These are phyloP conservation scores for Priceomyces carsonii DNA, from an alignment of 805 yeast species.

Conservation along the genomic window DNA sequence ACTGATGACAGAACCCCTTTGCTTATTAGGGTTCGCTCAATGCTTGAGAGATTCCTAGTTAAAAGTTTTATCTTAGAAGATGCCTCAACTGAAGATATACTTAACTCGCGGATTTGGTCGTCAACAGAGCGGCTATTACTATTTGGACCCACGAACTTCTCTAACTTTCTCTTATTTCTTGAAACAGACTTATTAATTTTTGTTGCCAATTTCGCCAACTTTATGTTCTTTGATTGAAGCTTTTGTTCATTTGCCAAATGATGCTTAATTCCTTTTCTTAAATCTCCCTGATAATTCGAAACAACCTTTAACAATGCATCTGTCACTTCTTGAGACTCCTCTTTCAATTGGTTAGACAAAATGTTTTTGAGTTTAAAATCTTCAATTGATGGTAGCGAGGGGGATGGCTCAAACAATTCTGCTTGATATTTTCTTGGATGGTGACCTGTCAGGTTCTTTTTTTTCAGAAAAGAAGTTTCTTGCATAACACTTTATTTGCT, in stretches of 20 bases:
- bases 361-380: slow-evolving; percentile 33
- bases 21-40: slow-evolving; percentile 10
- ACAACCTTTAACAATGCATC: slow-evolving; percentile 27
- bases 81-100: slow-evolving; percentile 13
- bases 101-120: slow-evolving; percentile 7
- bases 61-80: slow-evolving; percentile 15
- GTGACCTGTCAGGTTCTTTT: neutral
- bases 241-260: slow-evolving; percentile 39
- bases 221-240: slow-evolving; percentile 41
- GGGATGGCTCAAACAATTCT: slow-evolving; percentile 2
- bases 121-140: slow-evolving; percentile 4
- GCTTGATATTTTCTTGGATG: slow-evolving; percentile 1
- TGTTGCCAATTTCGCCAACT: slow-evolving; percentile 30
- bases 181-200: slow-evolving; percentile 17
- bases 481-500: neutral
- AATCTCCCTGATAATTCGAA: slow-evolving; percentile 35
- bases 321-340: slow-evolving; percentile 32
- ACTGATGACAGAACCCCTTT: neutral
- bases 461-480: neutral
- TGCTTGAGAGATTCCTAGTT: slow-evolving; percentile 10
- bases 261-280: slow-evolving; percentile 32
- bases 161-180: slow-evolving; percentile 12
- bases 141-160: neutral
- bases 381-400: slow-evolving; percentile 27
- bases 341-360: slow-evolving; percentile 20